Conservation (phyloP, 371 early-diverging fungal genomes). For the Syncephalastrum monosporum region DNA sequence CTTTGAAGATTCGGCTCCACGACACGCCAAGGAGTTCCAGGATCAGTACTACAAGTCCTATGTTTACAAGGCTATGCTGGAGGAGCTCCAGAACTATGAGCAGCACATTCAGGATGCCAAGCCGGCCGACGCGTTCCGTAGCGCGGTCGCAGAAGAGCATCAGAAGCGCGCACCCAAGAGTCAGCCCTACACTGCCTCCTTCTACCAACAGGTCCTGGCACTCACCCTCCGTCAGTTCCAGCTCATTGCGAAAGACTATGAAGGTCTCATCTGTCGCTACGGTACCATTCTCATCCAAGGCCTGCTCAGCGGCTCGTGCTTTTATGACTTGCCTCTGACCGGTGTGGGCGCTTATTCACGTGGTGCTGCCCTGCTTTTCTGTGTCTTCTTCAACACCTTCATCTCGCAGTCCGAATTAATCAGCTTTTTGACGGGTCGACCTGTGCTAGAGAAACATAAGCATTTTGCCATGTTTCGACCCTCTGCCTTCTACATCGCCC, state of each 20-base stretch:
- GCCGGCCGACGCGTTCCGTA: slow-evolving; percentile 46
- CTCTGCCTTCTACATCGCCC: slow-evolving; percentile 56
- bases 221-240: slow-evolving; percentile 60
- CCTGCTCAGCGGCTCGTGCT: slow-evolving; percentile 65
- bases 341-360: slow-evolving; percentile 65
- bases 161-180: slow-evolving; percentile 50
- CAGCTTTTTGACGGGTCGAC: slow-evolving; percentile 50
- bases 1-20: slow-evolving; percentile 48
- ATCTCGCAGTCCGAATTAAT: slow-evolving; percentile 50
- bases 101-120: slow-evolving; percentile 17
- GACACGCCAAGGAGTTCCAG: slow-evolving; percentile 47
- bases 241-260: slow-evolving; percentile 45
- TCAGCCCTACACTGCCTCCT: slow-evolving; percentile 62
- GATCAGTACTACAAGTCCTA: slow-evolving; percentile 35
- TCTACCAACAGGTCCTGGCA: slow-evolving; percentile 54
- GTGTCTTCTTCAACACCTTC: slow-evolving; percentile 52
- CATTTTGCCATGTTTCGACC: slow-evolving; percentile 65
- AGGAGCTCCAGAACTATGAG: slow-evolving; percentile 38
- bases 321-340: slow-evolving; percentile 50
- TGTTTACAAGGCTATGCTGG: slow-evolving; percentile 30
- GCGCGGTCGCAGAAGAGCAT: slow-evolving; percentile 49
- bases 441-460: slow-evolving; percentile 65
- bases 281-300: slow-evolving; percentile 58
- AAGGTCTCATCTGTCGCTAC: slow-evolving; percentile 54
- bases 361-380: slow-evolving; percentile 66